Base-by-base conservation (phyloP, 2,329 filamentous ascomycete genomes). In the Fusarium sp. region DNA sequence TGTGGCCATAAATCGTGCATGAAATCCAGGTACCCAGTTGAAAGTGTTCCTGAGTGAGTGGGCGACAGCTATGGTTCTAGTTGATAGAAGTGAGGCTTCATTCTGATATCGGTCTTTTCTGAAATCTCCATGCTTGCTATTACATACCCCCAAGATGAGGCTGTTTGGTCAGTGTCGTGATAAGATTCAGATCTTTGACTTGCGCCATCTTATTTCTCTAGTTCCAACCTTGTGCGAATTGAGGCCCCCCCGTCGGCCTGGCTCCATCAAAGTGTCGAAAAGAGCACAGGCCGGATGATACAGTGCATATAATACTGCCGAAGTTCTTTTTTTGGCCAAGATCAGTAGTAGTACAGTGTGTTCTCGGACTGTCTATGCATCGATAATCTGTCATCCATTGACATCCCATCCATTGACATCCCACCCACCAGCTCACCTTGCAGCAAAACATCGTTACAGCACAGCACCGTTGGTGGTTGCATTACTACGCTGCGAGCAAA, bases 341-440 rank as follows among this genome's bases (percentile, higher is more conserved):
- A 23, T 21, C n/a, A n/a, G 17, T 4, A 0, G 36, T 1, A 6
- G n/a, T 25, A 53, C 51, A 40, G 45, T 43, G 18, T 20, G 17
- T 33, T 36, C 3, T 21, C 39, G n/a, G 37, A 74, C 71, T 62
- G 71, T 69, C 42, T 39, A n/a, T 23, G 6, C 40, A 23, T 43
- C 27, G 46, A 53, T 27, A 57, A 36, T 20, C 48, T 66, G 53
- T 50, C 59, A 46, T 54, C 64, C 58, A 60, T 41, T 65, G 39
- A 56, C 57, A 59, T 60, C 50, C 59, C 57, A 63, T 63, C 68
- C 69, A 73, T n/a, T n/a, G n/a, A n/a, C n/a, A n/a, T 60, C 50
- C 59, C 57, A 63, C 68, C 70, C 70, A 73, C 67, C 71, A 73
- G 58, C 65, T 73, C 71, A 73, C 66, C 67, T 59, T 70, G 71